A percentile compares a stretch with the other conserved stretches of the same genome.
phyloP scores from a whole-genome alignment of 78 protist genomes.

The Dictyostelium intermedium region DNA sequence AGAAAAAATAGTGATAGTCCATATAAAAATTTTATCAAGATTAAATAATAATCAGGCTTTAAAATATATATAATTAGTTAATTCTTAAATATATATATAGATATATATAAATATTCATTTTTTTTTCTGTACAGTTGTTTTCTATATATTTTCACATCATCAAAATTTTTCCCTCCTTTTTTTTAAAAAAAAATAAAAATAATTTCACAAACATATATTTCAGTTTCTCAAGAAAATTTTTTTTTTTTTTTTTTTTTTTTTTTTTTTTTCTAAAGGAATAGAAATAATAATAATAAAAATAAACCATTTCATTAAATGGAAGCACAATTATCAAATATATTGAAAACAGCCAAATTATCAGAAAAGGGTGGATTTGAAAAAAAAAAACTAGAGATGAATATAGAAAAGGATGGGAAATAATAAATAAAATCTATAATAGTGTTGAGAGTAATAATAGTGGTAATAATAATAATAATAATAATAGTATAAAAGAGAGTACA shows the following conservation, averaged over 20 bases:
- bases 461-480: not conserved
- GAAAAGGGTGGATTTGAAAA: not conserved
- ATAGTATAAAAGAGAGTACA: not conserved
- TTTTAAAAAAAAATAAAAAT: not conserved
- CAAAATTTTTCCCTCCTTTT: not conserved
- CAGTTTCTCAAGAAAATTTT: not conserved
- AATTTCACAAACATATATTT: not conserved
- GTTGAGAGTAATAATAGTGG: not conserved
- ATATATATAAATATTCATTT: too few species aligned
- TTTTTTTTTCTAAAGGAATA: not conserved
- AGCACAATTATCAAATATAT: not conserved
- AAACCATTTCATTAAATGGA: not conserved
- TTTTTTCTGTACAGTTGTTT: not conserved
- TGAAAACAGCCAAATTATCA: not conserved
- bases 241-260: not conserved
- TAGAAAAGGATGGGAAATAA: not conserved
- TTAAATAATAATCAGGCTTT: not conserved
- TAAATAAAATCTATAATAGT: not conserved
- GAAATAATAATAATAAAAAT: too few species aligned
- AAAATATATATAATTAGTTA: not conserved
- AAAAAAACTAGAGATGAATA: not conserved
- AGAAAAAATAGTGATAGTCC: constrained; percentile 5
- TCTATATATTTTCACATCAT: not conserved
- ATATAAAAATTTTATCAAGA: not conserved
- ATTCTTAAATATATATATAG: not conserved